A percentile compares a stretch with the other conserved stretches of the same genome.
Conservation (phyloP, 2,329 filamentous ascomycete genomes). For the Phoma sp. region DNA sequence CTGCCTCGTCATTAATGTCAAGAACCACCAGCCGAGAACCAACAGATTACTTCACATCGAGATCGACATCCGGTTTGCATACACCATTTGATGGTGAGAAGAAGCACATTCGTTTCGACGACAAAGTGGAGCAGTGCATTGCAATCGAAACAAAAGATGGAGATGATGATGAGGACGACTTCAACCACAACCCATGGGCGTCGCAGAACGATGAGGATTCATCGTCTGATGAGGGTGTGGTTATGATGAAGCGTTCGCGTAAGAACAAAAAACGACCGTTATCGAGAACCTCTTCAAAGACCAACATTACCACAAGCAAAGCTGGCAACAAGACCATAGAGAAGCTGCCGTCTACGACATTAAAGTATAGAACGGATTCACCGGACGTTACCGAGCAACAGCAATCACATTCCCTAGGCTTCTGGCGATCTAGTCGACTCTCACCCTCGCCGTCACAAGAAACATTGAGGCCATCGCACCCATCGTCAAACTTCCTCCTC, state of each 20-base stretch:
- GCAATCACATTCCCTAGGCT: conserved; percentile 52
- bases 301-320: conserved; percentile 56
- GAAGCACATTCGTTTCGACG: conserved; percentile 95
- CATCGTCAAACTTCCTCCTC: conserved; percentile 71
- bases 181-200: conserved; percentile 50
- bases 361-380: conserved; percentile 83
- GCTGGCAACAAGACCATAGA: conserved; percentile 83
- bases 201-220: conserved; percentile 57
- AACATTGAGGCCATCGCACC: conserved; percentile 75
- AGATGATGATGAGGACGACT: conserved; percentile 67
- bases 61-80: conserved; percentile 73
- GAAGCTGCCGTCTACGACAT: conserved; percentile 83
- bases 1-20: conserved; percentile 67
- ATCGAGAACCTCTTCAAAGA: conserved; percentile 64
- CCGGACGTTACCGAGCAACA: conserved; percentile 69
- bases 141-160: conserved; percentile 87
- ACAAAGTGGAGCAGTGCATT: conserved; percentile 94
- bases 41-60: conserved; percentile 70
- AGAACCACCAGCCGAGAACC: conserved; percentile 68
- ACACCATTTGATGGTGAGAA: conserved; percentile 69
- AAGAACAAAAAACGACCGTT: conserved; percentile 53
- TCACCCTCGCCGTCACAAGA: conserved; percentile 84
- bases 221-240: conserved; percentile 74
- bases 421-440: conserved; percentile 55
- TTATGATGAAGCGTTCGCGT: conserved; percentile 79